Conservation (phyloP, 352 stramenopile species). For the Pythium pyrilobum region DNA sequence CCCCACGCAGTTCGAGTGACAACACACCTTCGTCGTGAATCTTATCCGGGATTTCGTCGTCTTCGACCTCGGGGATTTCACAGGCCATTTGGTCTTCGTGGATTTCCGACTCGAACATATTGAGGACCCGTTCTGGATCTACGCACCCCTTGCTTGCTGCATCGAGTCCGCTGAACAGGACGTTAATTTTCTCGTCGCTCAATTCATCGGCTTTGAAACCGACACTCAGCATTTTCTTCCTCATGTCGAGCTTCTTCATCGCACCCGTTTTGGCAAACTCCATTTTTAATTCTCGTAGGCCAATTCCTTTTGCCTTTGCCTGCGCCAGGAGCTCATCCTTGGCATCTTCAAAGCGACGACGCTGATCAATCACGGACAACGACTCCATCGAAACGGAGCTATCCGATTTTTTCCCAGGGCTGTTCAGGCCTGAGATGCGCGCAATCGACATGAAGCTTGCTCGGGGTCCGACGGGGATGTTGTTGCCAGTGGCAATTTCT, state of each 20-base stretch:
- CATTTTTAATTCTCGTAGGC: slow-evolving; percentile 52
- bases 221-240: slow-evolving; percentile 51
- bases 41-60: slow-evolving; percentile 60
- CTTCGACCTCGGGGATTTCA: slow-evolving; percentile 71
- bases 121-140: slow-evolving; percentile 41
- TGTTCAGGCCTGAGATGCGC: background rate
- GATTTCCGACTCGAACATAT: slow-evolving; percentile 64
- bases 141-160: slow-evolving; percentile 33
- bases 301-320: slow-evolving; percentile 60
- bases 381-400: slow-evolving; percentile 27
- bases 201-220: slow-evolving; percentile 66
- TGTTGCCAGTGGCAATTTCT: background rate
- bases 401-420: slow-evolving; percentile 28
- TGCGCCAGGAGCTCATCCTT: slow-evolving; percentile 67
- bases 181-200: slow-evolving; percentile 65
- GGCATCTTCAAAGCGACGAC: slow-evolving; percentile 59
- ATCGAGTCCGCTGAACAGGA: slow-evolving; percentile 54
- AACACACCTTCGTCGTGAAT: slow-evolving; percentile 68
- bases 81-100: slow-evolving; percentile 70
- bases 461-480: background rate
- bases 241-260: slow-evolving; percentile 51
- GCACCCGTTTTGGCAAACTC: slow-evolving; percentile 55
- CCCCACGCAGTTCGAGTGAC: slow-evolving; percentile 48
- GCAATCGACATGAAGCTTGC: slow-evolving; percentile 10
- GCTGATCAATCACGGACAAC: slow-evolving; percentile 32